These are phyloP conservation scores for Mycena belliarum DNA, from an alignment of 768 basidiomycete species.

Conservation along the genomic window DNA sequence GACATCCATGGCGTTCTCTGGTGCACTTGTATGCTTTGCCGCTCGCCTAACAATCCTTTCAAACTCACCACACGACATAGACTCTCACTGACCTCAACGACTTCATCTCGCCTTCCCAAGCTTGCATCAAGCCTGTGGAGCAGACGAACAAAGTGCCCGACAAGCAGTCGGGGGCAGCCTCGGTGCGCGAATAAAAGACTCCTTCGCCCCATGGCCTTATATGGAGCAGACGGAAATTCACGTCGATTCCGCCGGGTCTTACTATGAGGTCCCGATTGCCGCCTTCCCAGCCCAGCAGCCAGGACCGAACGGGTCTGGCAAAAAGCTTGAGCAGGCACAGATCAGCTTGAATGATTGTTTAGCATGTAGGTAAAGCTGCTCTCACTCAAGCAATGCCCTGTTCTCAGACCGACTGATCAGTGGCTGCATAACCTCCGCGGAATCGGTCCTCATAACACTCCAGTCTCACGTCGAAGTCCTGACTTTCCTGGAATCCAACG, in stretches of 20 bases:
- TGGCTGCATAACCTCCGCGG: constrained; percentile 98
- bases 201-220: not conserved
- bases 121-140: constrained; percentile 94
- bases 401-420: constrained; percentile 38
- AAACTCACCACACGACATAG: constrained; percentile 37
- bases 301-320: constrained; percentile 27
- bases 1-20: constrained; percentile 76
- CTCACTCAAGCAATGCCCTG: not conserved
- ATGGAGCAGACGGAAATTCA: constrained; percentile 80
- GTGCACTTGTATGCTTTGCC: constrained; percentile 64
- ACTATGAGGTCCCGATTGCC: constrained; percentile 74
- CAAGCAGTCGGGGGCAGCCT: constrained; percentile 36
- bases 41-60: not conserved
- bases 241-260: constrained; percentile 81
- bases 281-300: constrained; percentile 16
- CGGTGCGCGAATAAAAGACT: constrained; percentile 29
- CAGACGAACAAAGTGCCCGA: constrained; percentile 35
- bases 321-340: constrained; percentile 89
- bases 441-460: constrained; percentile 93
- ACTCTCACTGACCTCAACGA: constrained; percentile 95
- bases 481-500: constrained; percentile 66
- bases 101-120: constrained; percentile 94
- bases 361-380: constrained; percentile 82
- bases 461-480: constrained; percentile 95
- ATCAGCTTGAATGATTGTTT: constrained; percentile 97